These are phyloP conservation scores for Mycena capillaripes DNA, from an alignment of 768 basidiomycete genomes.

Conservation along the genomic window DNA sequence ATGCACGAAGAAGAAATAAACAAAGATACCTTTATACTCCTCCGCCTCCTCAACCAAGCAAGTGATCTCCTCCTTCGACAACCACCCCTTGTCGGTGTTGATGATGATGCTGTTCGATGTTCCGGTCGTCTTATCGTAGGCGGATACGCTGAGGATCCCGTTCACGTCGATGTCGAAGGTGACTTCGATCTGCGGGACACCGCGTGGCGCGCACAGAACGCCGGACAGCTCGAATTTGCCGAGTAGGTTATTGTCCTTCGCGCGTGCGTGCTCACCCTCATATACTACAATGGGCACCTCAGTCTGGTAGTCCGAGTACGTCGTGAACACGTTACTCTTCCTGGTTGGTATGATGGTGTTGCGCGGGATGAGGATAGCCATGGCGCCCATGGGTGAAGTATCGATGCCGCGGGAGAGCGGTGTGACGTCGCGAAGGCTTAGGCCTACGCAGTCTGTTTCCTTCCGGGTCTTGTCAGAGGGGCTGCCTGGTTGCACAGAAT, in stretches of 20 bases:
- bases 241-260: slow-evolving; percentile 30
- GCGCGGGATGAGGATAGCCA: too few relatives aligned
- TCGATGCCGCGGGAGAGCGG: too few relatives aligned
- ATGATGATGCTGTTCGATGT: slow-evolving; percentile 95
- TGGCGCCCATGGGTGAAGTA: too few relatives aligned
- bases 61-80: slow-evolving; percentile 97
- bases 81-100: slow-evolving; percentile 95
- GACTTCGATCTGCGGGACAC: slow-evolving; percentile 28
- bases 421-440: too few relatives aligned
- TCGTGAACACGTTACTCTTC: too few relatives aligned
- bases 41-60: slow-evolving; percentile 96
- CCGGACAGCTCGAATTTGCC: slow-evolving; percentile 25
- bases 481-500: neutral
- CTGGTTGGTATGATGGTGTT: too few relatives aligned
- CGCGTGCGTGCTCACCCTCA: slow-evolving; percentile 22
- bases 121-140: slow-evolving; percentile 95
- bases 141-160: slow-evolving; percentile 83
- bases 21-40: slow-evolving; percentile 80
- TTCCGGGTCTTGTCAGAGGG: neutral
- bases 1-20: slow-evolving; percentile 10
- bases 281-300: slow-evolving; percentile 20
- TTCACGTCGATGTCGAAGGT: slow-evolving; percentile 24
- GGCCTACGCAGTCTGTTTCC: neutral
- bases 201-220: slow-evolving; percentile 13
- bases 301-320: neutral